Conservation (phyloP, 495 filamentous ascomycete species). For the Penicillium coprophilum region DNA sequence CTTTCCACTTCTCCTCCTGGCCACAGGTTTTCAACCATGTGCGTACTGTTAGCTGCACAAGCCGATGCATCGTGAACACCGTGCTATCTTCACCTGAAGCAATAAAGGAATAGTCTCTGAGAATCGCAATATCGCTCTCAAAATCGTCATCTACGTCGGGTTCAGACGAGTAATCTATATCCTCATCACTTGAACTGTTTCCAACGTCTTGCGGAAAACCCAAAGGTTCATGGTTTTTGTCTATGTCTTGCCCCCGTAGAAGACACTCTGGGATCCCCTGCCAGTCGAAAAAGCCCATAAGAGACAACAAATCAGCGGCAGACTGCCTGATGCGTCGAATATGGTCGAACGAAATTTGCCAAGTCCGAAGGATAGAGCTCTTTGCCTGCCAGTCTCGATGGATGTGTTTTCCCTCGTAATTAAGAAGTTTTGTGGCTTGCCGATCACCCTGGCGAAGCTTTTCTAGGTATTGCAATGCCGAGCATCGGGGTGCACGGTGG, state of each 20-base stretch:
- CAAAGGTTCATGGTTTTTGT: background rate
- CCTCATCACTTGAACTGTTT: background rate
- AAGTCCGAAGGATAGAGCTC: constrained; percentile 30
- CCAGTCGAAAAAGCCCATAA: constrained; percentile 31
- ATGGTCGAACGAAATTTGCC: constrained; percentile 36
- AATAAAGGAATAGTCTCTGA: too few relatives aligned
- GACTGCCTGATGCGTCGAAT: constrained; percentile 17
- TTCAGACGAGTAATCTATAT: background rate
- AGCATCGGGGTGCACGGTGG: constrained; percentile 22
- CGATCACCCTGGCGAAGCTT: constrained; percentile 27
- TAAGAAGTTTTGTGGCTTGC: constrained; percentile 9
- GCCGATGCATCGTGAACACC: background rate
- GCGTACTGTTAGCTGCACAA: background rate
- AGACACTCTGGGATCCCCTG: constrained; percentile 18
- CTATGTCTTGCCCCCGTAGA: background rate
- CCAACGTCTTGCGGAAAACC: background rate
- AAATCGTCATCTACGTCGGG: too few relatives aligned
- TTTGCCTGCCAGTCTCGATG: constrained; percentile 19
- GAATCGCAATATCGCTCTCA: too few relatives aligned
- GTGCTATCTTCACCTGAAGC: too few relatives aligned
- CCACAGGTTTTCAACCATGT: constrained; percentile 10
- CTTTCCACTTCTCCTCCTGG: constrained; percentile 30
- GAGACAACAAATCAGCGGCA: constrained; percentile 24
- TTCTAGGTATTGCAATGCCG: constrained; percentile 36
- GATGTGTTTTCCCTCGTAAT: constrained; percentile 14